Conservation (phyloP, 2,329 filamentous ascomycete genomes). For the Xylaria polymorpha region DNA sequence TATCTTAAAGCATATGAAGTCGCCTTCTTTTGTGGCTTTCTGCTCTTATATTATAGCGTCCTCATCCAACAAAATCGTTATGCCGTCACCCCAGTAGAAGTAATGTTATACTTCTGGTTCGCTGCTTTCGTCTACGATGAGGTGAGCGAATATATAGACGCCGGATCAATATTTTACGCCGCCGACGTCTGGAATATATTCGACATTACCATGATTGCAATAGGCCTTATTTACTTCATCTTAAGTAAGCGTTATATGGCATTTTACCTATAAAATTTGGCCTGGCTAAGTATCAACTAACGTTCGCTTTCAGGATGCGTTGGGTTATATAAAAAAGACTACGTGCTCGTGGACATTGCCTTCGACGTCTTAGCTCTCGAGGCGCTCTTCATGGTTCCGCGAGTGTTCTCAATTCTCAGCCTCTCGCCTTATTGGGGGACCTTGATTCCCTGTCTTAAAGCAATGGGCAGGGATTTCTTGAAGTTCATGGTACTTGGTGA, state of each 20-base stretch:
- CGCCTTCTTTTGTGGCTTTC: slow-evolving; percentile 74
- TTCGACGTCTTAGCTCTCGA: slow-evolving; percentile 93
- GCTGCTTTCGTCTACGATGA: slow-evolving; percentile 90
- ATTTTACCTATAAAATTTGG: background rate
- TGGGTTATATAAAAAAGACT: slow-evolving; percentile 71
- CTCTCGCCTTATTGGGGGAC: slow-evolving; percentile 92
- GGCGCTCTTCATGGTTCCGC: slow-evolving; percentile 88
- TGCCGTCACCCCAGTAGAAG: slow-evolving; percentile 74
- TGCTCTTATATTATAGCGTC: slow-evolving; percentile 87
- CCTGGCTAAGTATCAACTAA: slow-evolving; percentile 35
- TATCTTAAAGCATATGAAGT: slow-evolving; percentile 80
- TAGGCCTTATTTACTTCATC: slow-evolving; percentile 76
- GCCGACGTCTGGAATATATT: slow-evolving; percentile 85
- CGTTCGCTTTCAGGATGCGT: slow-evolving; percentile 64
- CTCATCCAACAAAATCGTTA: slow-evolving; percentile 77
- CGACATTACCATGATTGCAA: slow-evolving; percentile 78
- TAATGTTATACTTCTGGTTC: slow-evolving; percentile 85
- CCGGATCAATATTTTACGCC: slow-evolving; percentile 86
- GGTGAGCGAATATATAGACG: slow-evolving; percentile 84
- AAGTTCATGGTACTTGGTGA: slow-evolving; percentile 81
- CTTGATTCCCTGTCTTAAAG: slow-evolving; percentile 87
- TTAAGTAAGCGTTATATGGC: slow-evolving; percentile 67
- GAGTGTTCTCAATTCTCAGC: slow-evolving; percentile 87
- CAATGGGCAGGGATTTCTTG: slow-evolving; percentile 90
- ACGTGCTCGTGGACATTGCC: slow-evolving; percentile 76